Conservation (phyloP, 441 rosid genomes). For the Populus hybrid region DNA sequence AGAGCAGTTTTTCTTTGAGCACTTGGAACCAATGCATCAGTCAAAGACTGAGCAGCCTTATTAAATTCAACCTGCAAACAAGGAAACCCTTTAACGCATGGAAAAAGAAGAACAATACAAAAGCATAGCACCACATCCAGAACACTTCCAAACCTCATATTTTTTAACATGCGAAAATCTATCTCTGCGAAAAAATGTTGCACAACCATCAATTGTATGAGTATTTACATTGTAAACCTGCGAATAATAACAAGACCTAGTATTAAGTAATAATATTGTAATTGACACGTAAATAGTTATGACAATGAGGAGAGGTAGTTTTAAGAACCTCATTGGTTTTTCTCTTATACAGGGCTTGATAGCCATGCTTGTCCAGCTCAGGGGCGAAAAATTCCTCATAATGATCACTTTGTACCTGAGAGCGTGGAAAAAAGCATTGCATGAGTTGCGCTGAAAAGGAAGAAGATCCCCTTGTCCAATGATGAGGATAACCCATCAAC, state of each 20-base stretch:
- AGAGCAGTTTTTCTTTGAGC: conserved; percentile 90
- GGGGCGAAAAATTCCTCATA: conserved; percentile 86
- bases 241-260: conserved; percentile 11
- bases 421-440: background rate
- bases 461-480: background rate
- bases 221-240: conserved; percentile 83
- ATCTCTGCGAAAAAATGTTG: conserved; percentile 96
- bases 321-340: conserved; percentile 81
- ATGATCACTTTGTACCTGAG: conserved; percentile 97
- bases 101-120: background rate
- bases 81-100: conserved; percentile 24
- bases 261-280: background rate
- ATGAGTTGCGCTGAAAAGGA: background rate
- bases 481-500: background rate
- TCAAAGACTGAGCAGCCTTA: conserved; percentile 97
- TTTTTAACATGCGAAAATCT: conserved; percentile 96
- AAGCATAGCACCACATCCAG: background rate
- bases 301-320: background rate
- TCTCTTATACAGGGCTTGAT: conserved; percentile 90
- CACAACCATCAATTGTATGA: conserved; percentile 83
- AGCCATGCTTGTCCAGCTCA: conserved; percentile 97
- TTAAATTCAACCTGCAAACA: conserved; percentile 89
- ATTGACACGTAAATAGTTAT: background rate
- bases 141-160: conserved; percentile 71
- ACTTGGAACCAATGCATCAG: conserved; percentile 81